phyloP scores from a whole-genome alignment of 345 rosid genomes.

The Rhodomyrtus tomentosa region DNA sequence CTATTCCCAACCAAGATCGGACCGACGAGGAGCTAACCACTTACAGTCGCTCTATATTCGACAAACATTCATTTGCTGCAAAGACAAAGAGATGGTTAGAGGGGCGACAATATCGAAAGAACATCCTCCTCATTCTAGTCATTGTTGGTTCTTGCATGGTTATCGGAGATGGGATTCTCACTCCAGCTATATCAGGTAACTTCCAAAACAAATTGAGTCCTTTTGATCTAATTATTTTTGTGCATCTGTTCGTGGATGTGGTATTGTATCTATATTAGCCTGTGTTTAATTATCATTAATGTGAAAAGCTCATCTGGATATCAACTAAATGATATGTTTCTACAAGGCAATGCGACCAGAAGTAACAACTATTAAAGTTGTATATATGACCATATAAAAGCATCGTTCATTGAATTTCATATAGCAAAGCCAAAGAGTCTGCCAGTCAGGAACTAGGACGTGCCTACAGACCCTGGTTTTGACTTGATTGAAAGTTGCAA shows the following conservation, averaged over 20 bases:
- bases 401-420: not conserved
- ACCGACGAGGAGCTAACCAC: constrained; percentile 37
- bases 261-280: not conserved
- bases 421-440: not conserved
- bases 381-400: not conserved
- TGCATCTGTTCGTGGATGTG: not conserved
- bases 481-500: not conserved
- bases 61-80: constrained; percentile 7
- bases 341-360: not conserved
- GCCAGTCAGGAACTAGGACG: not conserved
- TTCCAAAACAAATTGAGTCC: not conserved
- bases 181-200: constrained; percentile 43
- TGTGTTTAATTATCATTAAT: not conserved
- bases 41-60: constrained; percentile 10
- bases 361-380: not conserved
- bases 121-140: constrained; percentile 15
- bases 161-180: constrained; percentile 45
- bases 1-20: constrained; percentile 32
- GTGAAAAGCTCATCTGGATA: not conserved
- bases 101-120: not conserved
- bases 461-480: not conserved
- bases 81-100: constrained; percentile 19
- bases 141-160: constrained; percentile 49
- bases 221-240: not conserved
- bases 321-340: not conserved